phyloP scores from a whole-genome alignment of 257 asterid genomes.

The Scutellaria galericulata region DNA sequence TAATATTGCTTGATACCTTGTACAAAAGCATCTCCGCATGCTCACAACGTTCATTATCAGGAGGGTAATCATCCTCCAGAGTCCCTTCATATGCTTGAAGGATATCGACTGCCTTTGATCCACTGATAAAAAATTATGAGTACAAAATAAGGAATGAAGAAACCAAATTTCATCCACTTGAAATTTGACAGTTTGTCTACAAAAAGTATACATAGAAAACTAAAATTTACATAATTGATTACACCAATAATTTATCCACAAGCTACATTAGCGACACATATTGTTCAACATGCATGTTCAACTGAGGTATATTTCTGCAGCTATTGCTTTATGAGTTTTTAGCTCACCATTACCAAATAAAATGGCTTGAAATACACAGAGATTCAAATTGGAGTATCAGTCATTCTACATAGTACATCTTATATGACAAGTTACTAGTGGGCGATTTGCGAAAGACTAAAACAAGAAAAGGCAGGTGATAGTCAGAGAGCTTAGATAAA shows the following conservation, averaged over 20 bases:
- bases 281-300: background rate
- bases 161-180: slow-evolving; percentile 14
- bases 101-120: slow-evolving; percentile 91
- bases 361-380: background rate
- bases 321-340: slow-evolving; percentile 9
- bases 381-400: slow-evolving; percentile 20
- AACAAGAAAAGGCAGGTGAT: slow-evolving; percentile 1
- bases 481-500: background rate
- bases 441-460: background rate
- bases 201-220: slow-evolving; percentile 4
- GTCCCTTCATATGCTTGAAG: slow-evolving; percentile 99
- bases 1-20: slow-evolving; percentile 60
- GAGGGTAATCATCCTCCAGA: slow-evolving; percentile 96
- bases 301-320: background rate
- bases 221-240: background rate
- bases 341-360: slow-evolving; percentile 10
- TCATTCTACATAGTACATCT: background rate
- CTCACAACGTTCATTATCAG: slow-evolving; percentile 92
- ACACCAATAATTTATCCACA: slow-evolving; percentile 11
- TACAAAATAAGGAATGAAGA: slow-evolving; percentile 19
- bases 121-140: slow-evolving; percentile 54
- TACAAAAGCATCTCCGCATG: slow-evolving; percentile 98
- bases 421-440: slow-evolving; percentile 18
- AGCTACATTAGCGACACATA: background rate
- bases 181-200: background rate